Percentiles rank a stretch among this genome's conserved stretches.
phyloP scores from a whole-genome alignment of 2,329 filamentous ascomycete genomes.

The Blumeria graminis region DNA sequence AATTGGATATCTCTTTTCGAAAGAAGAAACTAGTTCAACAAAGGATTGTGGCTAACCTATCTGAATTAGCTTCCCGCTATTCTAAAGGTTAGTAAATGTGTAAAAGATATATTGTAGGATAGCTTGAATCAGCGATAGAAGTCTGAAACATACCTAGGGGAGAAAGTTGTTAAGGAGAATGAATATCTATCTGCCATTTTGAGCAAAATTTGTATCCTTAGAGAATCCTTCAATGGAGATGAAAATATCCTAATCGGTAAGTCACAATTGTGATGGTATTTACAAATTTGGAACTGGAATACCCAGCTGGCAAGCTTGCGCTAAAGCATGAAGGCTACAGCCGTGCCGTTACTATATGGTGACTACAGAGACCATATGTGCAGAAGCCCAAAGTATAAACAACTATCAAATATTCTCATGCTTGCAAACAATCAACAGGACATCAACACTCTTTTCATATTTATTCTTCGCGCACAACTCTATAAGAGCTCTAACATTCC shows the following conservation, averaged over 20 bases:
- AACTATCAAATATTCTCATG: too few relatives aligned
- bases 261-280: too few relatives aligned
- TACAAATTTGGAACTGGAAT: slow-evolving; percentile 1
- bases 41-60: slow-evolving; percentile 39
- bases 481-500: too few relatives aligned
- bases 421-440: too few relatives aligned
- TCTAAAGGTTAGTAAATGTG: neutral
- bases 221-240: neutral
- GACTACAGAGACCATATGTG: too few relatives aligned
- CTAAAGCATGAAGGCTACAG: neutral
- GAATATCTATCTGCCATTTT: slow-evolving; percentile 94
- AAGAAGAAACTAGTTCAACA: neutral
- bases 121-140: neutral
- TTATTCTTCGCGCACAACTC: too few relatives aligned
- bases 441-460: too few relatives aligned
- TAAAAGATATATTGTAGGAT: neutral
- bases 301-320: slow-evolving; percentile 2
- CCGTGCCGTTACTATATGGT: too few relatives aligned
- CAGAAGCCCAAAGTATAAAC: too few relatives aligned
- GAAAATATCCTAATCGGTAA: neutral
- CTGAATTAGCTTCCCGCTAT: slow-evolving; percentile 93
- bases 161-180: slow-evolving; percentile 98
- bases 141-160: slow-evolving; percentile 54
- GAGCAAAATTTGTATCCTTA: slow-evolving; percentile 8
- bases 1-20: neutral